Percentiles rank a stretch among this genome's conserved stretches.
phyloP scores from a whole-genome alignment of 225 moss, liverwort and hornwort species.

The Bryoerythrophyllum caledonicum region DNA sequence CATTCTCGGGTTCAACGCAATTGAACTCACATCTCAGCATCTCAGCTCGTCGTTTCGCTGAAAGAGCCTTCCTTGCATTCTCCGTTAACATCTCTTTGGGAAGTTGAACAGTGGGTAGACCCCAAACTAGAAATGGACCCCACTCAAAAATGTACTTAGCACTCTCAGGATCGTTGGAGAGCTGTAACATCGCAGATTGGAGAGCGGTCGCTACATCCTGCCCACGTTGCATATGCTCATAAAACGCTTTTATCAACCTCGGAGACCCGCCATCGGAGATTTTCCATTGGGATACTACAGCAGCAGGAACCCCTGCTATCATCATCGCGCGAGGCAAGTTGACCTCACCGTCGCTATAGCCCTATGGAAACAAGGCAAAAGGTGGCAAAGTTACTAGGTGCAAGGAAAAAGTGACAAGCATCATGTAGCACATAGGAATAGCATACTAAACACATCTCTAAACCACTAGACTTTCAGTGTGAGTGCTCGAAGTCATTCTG shows the following conservation, averaged over 20 bases:
- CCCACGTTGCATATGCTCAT: slow-evolving; percentile 8
- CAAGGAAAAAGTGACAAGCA: neutral
- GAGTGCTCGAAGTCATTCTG: too few species aligned
- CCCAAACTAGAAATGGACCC: slow-evolving; percentile 32
- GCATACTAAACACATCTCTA: too few species aligned
- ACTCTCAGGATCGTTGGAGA: neutral
- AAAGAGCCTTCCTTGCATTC: slow-evolving; percentile 21
- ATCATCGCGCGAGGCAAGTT: slow-evolving; percentile 39
- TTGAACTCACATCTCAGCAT: neutral
- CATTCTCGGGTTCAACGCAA: neutral
- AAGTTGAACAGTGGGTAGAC: slow-evolving; percentile 23
- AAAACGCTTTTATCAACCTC: slow-evolving; percentile 12
- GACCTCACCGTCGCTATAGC: slow-evolving; percentile 27
- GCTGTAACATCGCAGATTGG: slow-evolving; percentile 13
- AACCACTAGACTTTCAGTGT: too few species aligned
- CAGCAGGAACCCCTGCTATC: slow-evolving; percentile 36
- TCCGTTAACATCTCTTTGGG: neutral
- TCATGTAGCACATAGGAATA: neutral
- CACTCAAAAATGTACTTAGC: slow-evolving; percentile 6
- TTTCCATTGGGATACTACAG: slow-evolving; percentile 31
- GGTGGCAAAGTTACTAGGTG: neutral
- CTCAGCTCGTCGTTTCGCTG: neutral
- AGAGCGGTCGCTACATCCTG: slow-evolving; percentile 21
- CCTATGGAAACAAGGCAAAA: neutral
- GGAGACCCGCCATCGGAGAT: neutral